Evolutionary conservation across 495 filamentous ascomycete genomes (phyloP).

Genomic region (Staphylotrichum longicolle): DNA sequence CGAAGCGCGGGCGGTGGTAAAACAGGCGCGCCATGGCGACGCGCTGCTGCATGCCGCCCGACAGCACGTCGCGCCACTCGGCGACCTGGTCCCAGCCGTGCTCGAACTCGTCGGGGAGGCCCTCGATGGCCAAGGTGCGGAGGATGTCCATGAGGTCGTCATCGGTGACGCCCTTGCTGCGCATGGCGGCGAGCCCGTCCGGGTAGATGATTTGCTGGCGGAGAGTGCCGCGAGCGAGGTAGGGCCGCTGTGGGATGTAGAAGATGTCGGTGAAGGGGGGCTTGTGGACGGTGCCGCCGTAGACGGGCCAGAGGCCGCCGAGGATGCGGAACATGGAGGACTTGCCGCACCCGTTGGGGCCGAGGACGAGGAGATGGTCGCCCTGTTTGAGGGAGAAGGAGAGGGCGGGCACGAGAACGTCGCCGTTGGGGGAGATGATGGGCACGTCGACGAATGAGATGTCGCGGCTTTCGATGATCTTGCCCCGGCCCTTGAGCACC

Average conservation of each 20-base stretch:
- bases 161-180: slow-evolving; percentile 78
- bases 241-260: slow-evolving; percentile 96
- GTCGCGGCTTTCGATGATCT: slow-evolving; percentile 69
- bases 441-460: slow-evolving; percentile 91
- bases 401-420: slow-evolving; percentile 77
- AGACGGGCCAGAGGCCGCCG: slow-evolving; percentile 97
- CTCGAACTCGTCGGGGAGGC: slow-evolving; percentile 74
- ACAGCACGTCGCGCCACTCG: slow-evolving; percentile 92
- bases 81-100: slow-evolving; percentile 90
- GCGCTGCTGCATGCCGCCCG: slow-evolving; percentile 90
- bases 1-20: slow-evolving; percentile 88
- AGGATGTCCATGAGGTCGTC: slow-evolving; percentile 75
- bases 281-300: slow-evolving; percentile 88
- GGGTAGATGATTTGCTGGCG: slow-evolving; percentile 97
- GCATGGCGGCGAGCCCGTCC: slow-evolving; percentile 83
- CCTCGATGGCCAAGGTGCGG: slow-evolving; percentile 73
- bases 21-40: slow-evolving; percentile 96
- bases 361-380: slow-evolving; percentile 90
- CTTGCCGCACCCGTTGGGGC: slow-evolving; percentile 96
- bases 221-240: slow-evolving; percentile 81
- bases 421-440: slow-evolving; percentile 96
- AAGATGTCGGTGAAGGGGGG: slow-evolving; percentile 89
- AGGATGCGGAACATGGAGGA: slow-evolving; percentile 93
- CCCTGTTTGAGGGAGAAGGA: slow-evolving; percentile 82
- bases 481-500: slow-evolving; percentile 75